Conservation (phyloP, 192 early-diverging fungal species). For the Coemansia sp. region DNA sequence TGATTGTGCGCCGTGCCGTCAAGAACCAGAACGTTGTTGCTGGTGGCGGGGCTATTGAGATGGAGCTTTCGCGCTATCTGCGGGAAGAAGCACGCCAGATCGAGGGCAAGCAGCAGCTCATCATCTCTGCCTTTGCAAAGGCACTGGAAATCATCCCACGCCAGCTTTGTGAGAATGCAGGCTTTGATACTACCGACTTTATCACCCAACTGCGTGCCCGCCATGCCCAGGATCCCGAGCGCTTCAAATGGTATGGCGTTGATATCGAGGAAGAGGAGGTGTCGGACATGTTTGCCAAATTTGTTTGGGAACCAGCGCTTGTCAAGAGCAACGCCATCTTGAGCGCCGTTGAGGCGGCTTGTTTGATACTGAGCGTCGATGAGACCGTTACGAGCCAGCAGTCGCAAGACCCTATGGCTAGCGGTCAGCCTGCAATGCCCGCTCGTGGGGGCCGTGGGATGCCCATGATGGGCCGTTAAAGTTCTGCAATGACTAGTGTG, state of each 20-base stretch:
- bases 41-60: conserved; percentile 97
- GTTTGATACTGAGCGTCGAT: conserved; percentile 93
- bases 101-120: conserved; percentile 98
- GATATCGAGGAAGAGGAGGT: conserved; percentile 88
- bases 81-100: conserved; percentile 89
- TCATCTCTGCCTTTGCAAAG: conserved; percentile 91
- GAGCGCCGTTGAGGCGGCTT: conserved; percentile 93
- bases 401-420: conserved; percentile 65
- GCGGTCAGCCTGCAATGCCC: conserved; percentile 54
- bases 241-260: conserved; percentile 86
- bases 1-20: conserved; percentile 97
- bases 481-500: background rate
- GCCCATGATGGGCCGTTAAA: conserved; percentile 28
- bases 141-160: conserved; percentile 98
- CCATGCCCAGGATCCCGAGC: conserved; percentile 63
- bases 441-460: conserved; percentile 68
- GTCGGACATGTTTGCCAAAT: conserved; percentile 85
- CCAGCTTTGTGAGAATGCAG: conserved; percentile 97
- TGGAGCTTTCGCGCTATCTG: conserved; percentile 95
- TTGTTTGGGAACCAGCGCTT: conserved; percentile 98
- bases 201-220: conserved; percentile 94
- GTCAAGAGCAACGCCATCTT: conserved; percentile 97
- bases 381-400: conserved; percentile 95
- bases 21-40: conserved; percentile 96
- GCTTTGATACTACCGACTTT: conserved; percentile 97